A percentile compares a stretch with the other conserved stretches of the same genome.
Conservation (phyloP, 352 stramenopile genomes). For the Phytophthora pseudosyringae region DNA sequence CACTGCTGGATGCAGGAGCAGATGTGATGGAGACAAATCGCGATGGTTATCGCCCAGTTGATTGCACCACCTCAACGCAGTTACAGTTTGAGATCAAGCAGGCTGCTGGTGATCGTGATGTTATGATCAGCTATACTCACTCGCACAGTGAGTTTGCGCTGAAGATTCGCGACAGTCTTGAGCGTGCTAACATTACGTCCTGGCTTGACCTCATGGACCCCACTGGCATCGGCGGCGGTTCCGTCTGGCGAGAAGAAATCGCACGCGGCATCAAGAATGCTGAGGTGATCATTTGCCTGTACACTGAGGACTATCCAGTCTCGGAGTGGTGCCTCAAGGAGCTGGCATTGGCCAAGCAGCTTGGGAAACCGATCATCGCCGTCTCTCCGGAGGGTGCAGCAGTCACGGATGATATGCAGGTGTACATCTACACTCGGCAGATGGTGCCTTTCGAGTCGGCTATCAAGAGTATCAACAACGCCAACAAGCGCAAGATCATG, state of each 20-base stretch:
- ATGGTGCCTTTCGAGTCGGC: constrained; percentile 83
- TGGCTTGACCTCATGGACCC: constrained; percentile 87
- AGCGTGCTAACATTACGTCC: constrained; percentile 75
- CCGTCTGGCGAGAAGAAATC: constrained; percentile 86
- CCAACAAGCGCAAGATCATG: constrained; percentile 61
- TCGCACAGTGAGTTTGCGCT: constrained; percentile 78
- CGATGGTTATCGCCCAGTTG: constrained; percentile 71
- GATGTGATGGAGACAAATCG: constrained; percentile 72
- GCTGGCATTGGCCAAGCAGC: constrained; percentile 75
- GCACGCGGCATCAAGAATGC: constrained; percentile 80
- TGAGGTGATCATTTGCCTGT: constrained; percentile 70
- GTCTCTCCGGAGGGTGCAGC: constrained; percentile 63
- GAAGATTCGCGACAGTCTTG: constrained; percentile 72
- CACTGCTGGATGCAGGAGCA: constrained; percentile 60
- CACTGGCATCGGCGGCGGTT: constrained; percentile 77
- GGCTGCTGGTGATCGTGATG: constrained; percentile 76
- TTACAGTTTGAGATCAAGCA: constrained; percentile 87
- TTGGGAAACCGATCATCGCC: constrained; percentile 70
- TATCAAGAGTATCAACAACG: constrained; percentile 64
- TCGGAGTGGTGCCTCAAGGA: constrained; percentile 88
- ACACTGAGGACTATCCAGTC: constrained; percentile 74
- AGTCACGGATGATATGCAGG: constrained; percentile 79
- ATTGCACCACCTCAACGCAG: constrained; percentile 84
- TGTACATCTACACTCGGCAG: constrained; percentile 86
- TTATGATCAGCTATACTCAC: constrained; percentile 91